Evolutionary conservation across 345 rosid genomes (phyloP), one percentile per base, ranked within the genome.

Genomic region (Aurinia saxatilis): DNA sequence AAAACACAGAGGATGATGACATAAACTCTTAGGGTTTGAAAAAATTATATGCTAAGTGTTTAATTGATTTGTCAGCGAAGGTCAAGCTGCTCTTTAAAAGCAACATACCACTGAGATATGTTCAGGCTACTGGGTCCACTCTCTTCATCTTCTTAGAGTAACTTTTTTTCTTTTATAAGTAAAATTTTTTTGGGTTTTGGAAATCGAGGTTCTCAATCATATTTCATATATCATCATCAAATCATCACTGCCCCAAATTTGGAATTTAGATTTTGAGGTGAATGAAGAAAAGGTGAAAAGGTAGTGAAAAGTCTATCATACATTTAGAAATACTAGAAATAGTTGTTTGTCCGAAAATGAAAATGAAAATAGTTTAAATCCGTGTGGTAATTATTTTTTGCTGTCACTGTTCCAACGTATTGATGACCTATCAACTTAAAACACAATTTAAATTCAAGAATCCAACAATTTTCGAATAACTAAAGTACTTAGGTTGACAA

Each of bases 21-120:
- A 71, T 64, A 57, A 70, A 48, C 58, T 61, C 67, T 47, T 70
- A 34, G 17, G 53, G 10, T 47, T 50, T 39, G 13, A 8, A 4
- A 14, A 10, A 38, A 57, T n/a, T 19, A 27, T 27, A 27, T 27
- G 30, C 30, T 27, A 27, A 27, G n/a, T 13, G 15, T 33, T 33
- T 7, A 10, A 7, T n/a, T 10, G 3, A 3, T 23, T 34, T 70
- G 75, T 71, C 75, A 71, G 75, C 75, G 70, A 71, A 57, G 75
- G 60, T 71, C 70, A 64, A 63, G 70, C 70, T 71, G 75, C 34
- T 51, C 66, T 57, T n/a, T 30, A 15, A 64, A 71, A 71, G 75
- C 70, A 57, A 71, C 75, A 45, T 71, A 50, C 70, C 75, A 71
- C 75, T 64, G 70, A 64, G 65, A 64, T 71, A 45, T 71, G 36